Percentiles rank a stretch among this genome's conserved stretches.
Evolutionary conservation across 176 grass and related monocot species (phyloP).

Genomic region (Puya raimondii): DNA sequence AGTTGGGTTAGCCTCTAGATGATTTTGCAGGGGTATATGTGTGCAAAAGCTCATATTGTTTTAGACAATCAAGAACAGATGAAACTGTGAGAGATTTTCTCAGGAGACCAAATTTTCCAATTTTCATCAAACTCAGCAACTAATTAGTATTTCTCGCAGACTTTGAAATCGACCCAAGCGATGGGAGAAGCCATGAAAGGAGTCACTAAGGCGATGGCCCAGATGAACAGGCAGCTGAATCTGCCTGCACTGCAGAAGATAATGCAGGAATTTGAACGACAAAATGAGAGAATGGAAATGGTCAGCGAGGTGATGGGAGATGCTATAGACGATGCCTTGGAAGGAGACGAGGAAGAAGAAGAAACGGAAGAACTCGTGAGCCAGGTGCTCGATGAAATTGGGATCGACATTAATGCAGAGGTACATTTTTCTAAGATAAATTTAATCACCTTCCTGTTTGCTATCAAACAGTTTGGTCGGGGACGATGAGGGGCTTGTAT

Average conservation of each 20-base stretch:
- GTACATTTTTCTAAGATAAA: neutral
- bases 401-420: conserved; percentile 66
- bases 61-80: too few relatives aligned
- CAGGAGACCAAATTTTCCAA: neutral
- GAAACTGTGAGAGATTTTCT: too few relatives aligned
- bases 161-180: conserved; percentile 79
- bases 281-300: conserved; percentile 76
- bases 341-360: conserved; percentile 72
- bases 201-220: conserved; percentile 64
- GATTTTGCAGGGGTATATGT: too few relatives aligned
- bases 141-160: conserved; percentile 23
- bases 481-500: neutral
- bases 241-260: conserved; percentile 56
- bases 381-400: conserved; percentile 84
- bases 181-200: conserved; percentile 91
- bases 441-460: neutral
- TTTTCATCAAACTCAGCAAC: neutral
- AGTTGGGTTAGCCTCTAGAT: too few relatives aligned
- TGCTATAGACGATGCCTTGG: conserved; percentile 64
- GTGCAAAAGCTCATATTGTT: too few relatives aligned
- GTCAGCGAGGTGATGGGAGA: conserved; percentile 60
- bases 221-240: conserved; percentile 80
- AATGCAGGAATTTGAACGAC: conserved; percentile 68
- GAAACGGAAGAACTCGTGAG: conserved; percentile 71
- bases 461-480: neutral